Evolutionary conservation across 495 filamentous ascomycete species (phyloP), one percentile per base, ranked within the genome.

Genomic region (Aspergillus leporis): DNA sequence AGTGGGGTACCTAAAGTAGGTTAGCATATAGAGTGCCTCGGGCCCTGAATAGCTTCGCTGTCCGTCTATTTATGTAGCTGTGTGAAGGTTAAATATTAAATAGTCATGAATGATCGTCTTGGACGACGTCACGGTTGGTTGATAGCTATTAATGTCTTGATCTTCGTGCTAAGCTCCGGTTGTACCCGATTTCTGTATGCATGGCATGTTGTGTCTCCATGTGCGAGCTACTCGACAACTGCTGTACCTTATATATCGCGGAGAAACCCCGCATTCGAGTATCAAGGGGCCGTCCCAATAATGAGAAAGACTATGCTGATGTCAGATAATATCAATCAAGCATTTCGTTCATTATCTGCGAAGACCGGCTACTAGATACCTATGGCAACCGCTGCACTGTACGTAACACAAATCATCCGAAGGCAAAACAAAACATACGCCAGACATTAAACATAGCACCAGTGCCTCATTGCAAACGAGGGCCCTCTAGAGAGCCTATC

Each of bases 371-470:
- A 19, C 5, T 47, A 14, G 21, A 22, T 45, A 47, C 43, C n/a
- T n/a, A 47, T 47, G 43, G 19, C 19, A 47, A 23, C 43, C 19
- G 43, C 7, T 6, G 19, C 21, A 47, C 19, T 22, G 16, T 47
- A 47, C 19, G 43, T 47, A 47, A 47, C 43, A 47, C 8, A 43
- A 12, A 47, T 47, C 43, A 47, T 47, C 19, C 10, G 1, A 22
- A 47, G 7, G 19, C n/a, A n/a, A n/a, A n/a, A 23, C 43, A 23
- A 47, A 18, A 2, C 43, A 47, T 47, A 47, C 19, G 23, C 4
- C 41, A 45, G 19, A 23, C 43, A 47, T 23, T 47, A 47, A 47
- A 47, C 43, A 22, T 47, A 16, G 19, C 43, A 23, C 43, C 43
- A 47, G 43, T 47, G 21, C 38, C 38, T n/a, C 10, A 13, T 38